phyloP scores from a whole-genome alignment of 257 asterid species.

The Petunia secreta region DNA sequence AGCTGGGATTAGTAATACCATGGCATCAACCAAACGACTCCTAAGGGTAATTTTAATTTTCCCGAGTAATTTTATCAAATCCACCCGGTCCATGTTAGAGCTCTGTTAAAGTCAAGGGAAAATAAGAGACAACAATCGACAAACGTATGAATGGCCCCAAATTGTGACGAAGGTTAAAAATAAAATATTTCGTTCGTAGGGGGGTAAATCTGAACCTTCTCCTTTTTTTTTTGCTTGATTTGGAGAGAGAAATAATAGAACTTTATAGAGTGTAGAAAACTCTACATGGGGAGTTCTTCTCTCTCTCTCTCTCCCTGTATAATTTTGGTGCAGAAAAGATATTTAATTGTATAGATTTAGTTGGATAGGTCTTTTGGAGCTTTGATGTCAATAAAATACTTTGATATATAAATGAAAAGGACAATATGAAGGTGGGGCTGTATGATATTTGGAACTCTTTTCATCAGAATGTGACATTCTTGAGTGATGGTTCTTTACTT shows the following conservation, averaged over 20 bases:
- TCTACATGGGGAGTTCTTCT: neutral
- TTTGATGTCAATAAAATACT: neutral
- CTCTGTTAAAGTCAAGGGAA: no score
- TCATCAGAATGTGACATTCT: neutral
- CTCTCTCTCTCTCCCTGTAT: neutral
- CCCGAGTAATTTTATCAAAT: no score
- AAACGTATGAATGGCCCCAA: no score
- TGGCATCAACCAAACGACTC: no score
- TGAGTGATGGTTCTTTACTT: conserved; percentile 24
- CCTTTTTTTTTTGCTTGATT: neutral
- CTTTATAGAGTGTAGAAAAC: neutral
- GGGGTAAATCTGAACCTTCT: neutral
- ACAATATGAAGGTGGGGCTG: neutral
- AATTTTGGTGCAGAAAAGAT: neutral
- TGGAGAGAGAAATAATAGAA: conserved; percentile 9
- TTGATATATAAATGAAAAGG: no score
- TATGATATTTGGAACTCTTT: conserved; percentile 11
- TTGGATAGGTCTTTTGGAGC: conserved; percentile 12
- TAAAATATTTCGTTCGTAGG: no score
- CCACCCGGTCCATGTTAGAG: no score
- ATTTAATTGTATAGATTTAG: neutral
- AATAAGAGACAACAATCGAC: no score
- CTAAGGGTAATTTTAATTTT: no score
- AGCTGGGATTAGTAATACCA: no score
- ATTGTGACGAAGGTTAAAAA: no score